Percentiles rank a stretch among this genome's conserved stretches.
Conservation (phyloP, 495 filamentous ascomycete species). For the Trichocladium antarcticum region DNA sequence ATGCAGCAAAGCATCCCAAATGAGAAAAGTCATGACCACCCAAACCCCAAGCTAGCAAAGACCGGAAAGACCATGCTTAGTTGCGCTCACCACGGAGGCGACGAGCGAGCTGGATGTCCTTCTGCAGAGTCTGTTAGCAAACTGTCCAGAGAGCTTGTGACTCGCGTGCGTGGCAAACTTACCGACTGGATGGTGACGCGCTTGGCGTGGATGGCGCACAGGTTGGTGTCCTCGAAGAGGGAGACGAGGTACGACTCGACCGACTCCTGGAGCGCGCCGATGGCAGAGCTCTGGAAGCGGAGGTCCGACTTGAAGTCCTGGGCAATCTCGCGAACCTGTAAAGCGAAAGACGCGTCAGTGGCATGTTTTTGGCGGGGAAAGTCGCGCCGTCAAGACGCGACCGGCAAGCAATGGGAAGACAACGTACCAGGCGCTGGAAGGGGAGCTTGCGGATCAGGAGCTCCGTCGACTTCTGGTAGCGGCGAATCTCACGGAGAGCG, state of each 20-base stretch:
- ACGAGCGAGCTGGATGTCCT: constrained; percentile 95
- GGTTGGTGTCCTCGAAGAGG: constrained; percentile 99
- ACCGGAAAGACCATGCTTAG: constrained; percentile 26
- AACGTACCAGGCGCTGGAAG: constrained; percentile 89
- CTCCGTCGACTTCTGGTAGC: constrained; percentile 99
- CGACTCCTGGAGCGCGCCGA: constrained; percentile 99
- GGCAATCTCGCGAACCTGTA: constrained; percentile 85
- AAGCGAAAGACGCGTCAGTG: constrained; percentile 24
- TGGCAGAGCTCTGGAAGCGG: constrained; percentile 99
- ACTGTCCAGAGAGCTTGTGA: background rate
- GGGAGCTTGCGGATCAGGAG: constrained; percentile 99
- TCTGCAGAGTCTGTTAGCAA: constrained; percentile 42
- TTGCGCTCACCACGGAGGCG: constrained; percentile 92
- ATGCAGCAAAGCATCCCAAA: constrained; percentile 19
- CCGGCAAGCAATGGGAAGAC: background rate
- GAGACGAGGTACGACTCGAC: constrained; percentile 99
- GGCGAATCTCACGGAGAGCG: constrained; percentile 99
- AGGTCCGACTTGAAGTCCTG: constrained; percentile 99
- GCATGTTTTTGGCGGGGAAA: background rate
- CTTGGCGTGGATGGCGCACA: constrained; percentile 99
- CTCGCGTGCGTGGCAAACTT: constrained; percentile 13
- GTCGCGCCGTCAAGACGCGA: too few species aligned
- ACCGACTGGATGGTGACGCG: constrained; percentile 83
- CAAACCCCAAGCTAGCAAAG: constrained; percentile 17
- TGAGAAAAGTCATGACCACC: constrained; percentile 28